Percentiles rank a stretch among this genome's conserved stretches.
These are phyloP conservation scores for Emericellopsis atlantica DNA, from an alignment of 2,329 filamentous ascomycete species.

Conservation along the genomic window DNA sequence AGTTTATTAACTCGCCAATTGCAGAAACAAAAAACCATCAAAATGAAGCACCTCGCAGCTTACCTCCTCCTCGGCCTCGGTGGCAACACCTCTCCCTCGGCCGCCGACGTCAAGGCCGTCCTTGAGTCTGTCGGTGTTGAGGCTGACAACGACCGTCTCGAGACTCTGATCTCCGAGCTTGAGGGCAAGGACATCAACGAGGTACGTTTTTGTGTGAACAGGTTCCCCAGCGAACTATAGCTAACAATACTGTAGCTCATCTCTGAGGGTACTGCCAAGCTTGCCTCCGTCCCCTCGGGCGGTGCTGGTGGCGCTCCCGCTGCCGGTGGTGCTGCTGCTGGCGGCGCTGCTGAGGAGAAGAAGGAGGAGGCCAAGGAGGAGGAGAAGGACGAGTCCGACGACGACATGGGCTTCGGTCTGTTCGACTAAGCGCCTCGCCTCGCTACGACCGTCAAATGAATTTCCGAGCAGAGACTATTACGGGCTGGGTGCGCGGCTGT, in stretches of 20 bases:
- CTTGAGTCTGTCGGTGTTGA: constrained; percentile 93
- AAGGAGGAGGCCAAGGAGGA: constrained; percentile 78
- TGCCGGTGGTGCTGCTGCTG: constrained; percentile 47
- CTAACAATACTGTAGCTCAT: constrained; percentile 55
- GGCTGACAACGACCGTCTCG: constrained; percentile 76
- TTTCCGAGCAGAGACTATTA: background rate
- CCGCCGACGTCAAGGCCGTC: constrained; percentile 74
- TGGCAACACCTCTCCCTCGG: constrained; percentile 83
- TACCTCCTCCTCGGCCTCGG: constrained; percentile 94
- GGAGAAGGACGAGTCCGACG: constrained; percentile 49
- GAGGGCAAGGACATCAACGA: constrained; percentile 86
- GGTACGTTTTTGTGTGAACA: constrained; percentile 34
- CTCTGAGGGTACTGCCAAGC: constrained; percentile 77
- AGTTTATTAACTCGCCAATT: background rate
- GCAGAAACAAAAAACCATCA: constrained; percentile 28
- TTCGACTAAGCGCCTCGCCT: constrained; percentile 48
- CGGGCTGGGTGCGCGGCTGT: constrained; percentile 13
- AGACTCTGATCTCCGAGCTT: constrained; percentile 80
- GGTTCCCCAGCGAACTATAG: too few relatives aligned
- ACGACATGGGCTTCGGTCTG: constrained; percentile 67
- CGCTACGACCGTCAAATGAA: constrained; percentile 11
- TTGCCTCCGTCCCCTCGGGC: constrained; percentile 93
- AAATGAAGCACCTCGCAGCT: constrained; percentile 99
- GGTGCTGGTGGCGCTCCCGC: constrained; percentile 56
- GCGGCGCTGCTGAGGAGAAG: constrained; percentile 52